Evolutionary conservation across 2,329 filamentous ascomycete species (phyloP), one percentile per base, ranked within the genome.

Genomic region (Cordyceps pruinosa): DNA sequence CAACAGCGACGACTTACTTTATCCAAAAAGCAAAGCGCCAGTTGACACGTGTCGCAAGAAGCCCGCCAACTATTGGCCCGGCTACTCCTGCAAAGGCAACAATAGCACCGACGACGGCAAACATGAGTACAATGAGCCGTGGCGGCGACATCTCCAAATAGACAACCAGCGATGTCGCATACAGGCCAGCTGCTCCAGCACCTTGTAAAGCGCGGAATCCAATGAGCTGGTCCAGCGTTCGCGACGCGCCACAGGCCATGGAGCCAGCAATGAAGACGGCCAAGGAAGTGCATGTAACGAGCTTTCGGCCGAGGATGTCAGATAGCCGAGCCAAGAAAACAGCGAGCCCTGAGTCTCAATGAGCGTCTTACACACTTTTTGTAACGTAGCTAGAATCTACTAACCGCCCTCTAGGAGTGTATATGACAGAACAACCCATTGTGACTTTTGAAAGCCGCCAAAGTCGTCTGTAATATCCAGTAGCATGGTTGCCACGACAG

Each of bases 301-400:
- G n/a, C n/a, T 54, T 58, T 10, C 61, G 30, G n/a, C 59, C 61
- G n/a, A 61, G 30, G 2, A 46, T 26, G 28, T 62, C 60, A 3
- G 60, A 59, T 4, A 62, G 46, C 13, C 55, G 42, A n/a, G 59
- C 56, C 25, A 59, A 48, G 25, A 58, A 39, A n/a, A 60, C 57
- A 5, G 60, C 55, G 32, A 59, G 61, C 7, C 62, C 61, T 61
- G 23, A 19, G 30, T 12, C 21, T 15, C 39, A 25, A 42, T 21
- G 13, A 4, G 9, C 46, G 6, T 37, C 5, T 4, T n/a, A 26
- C 17, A 21, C n/a, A 6, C 5, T n/a, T 4, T n/a, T 39, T 30
- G 79, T 75, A 23, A 8, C 21, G 12, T 48, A 73, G 3, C 19
- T 19, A 6, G 13, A 7, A 0, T 39, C 2, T 39, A 28, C 34